Evolutionary conservation across 352 stramenopile genomes (phyloP).

Genomic region (Elongisporangium prolatum): DNA sequence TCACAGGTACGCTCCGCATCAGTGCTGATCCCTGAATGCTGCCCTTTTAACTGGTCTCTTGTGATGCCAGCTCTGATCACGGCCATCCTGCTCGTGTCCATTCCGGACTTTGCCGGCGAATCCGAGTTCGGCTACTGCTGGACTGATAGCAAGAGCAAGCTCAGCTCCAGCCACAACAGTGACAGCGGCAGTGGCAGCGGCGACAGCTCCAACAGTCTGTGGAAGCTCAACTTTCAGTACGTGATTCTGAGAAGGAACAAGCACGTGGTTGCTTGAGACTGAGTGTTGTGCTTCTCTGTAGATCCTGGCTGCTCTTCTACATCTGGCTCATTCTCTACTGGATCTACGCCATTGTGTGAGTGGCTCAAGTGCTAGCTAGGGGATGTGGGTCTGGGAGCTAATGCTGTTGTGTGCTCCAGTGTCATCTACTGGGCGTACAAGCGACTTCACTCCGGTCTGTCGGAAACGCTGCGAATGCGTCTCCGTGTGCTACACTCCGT

Average conservation of each 20-base stretch:
- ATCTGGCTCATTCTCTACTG: conserved; percentile 85
- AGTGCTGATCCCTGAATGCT: not conserved
- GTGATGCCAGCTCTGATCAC: conserved; percentile 45
- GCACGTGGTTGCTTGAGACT: not conserved
- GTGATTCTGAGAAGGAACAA: conserved; percentile 5
- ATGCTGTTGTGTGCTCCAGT: conserved; percentile 16
- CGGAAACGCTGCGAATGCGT: conserved; percentile 81
- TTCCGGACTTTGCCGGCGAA: conserved; percentile 59
- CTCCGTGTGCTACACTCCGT: conserved; percentile 84
- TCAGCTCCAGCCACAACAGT: conserved; percentile 6
- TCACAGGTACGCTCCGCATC: conserved; percentile 34
- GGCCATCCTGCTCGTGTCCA: conserved; percentile 63
- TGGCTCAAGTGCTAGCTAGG: not conserved
- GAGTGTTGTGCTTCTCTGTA: conserved; percentile 11
- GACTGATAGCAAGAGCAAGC: conserved; percentile 67
- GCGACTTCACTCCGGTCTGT: conserved; percentile 71
- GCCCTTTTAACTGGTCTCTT: not conserved
- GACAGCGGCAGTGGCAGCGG: conserved; percentile 5
- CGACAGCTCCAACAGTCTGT: conserved; percentile 50
- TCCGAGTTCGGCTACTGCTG: conserved; percentile 87
- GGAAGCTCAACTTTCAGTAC: conserved; percentile 84
- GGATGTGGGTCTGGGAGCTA: not conserved
- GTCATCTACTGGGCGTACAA: conserved; percentile 86
- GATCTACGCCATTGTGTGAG: conserved; percentile 76
- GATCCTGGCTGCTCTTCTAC: conserved; percentile 84